These are phyloP conservation scores for Trichoderma polysporum DNA, from an alignment of 2,329 filamentous ascomycete genomes.

Conservation along the genomic window DNA sequence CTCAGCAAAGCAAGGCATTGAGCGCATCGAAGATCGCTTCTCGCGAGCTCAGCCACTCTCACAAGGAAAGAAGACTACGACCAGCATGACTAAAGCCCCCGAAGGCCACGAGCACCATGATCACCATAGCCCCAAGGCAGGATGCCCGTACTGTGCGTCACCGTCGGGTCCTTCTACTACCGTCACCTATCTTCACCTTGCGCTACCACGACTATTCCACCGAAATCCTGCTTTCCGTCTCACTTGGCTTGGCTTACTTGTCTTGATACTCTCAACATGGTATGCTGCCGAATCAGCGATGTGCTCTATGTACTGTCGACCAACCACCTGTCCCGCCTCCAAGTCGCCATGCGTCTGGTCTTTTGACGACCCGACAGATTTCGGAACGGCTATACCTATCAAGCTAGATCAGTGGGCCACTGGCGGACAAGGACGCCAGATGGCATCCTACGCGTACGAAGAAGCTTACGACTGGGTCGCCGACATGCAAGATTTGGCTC, in stretches of 20 bases:
- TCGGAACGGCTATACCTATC: slow-evolving; percentile 59
- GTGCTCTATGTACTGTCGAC: slow-evolving; percentile 55
- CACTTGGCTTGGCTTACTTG: slow-evolving; percentile 48
- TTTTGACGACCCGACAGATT: slow-evolving; percentile 56
- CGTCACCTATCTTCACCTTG: slow-evolving; percentile 42
- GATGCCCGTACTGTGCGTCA: slow-evolving; percentile 25
- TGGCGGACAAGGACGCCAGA: slow-evolving; percentile 48
- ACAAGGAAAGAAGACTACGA: slow-evolving; percentile 14
- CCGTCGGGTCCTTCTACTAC: slow-evolving; percentile 19
- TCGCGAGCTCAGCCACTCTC: slow-evolving; percentile 37
- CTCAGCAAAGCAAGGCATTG: slow-evolving; percentile 57
- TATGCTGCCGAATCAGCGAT: slow-evolving; percentile 53
- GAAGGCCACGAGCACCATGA: slow-evolving; percentile 22
- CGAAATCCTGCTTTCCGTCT: slow-evolving; percentile 46
- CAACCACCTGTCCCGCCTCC: slow-evolving; percentile 46
- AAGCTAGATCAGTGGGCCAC: slow-evolving; percentile 63
- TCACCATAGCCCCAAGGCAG: not conserved
- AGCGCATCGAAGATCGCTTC: slow-evolving; percentile 55
- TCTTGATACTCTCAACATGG: slow-evolving; percentile 52
- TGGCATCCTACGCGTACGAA: slow-evolving; percentile 40
- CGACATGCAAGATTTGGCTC: slow-evolving; percentile 48
- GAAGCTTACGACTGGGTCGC: slow-evolving; percentile 48
- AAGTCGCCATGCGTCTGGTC: slow-evolving; percentile 53
- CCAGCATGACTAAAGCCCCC: not conserved
- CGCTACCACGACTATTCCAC: slow-evolving; percentile 49